Evolutionary conservation across 768 basidiomycete genomes (phyloP).

Genomic region (Psilocybe subaeruginosa): DNA sequence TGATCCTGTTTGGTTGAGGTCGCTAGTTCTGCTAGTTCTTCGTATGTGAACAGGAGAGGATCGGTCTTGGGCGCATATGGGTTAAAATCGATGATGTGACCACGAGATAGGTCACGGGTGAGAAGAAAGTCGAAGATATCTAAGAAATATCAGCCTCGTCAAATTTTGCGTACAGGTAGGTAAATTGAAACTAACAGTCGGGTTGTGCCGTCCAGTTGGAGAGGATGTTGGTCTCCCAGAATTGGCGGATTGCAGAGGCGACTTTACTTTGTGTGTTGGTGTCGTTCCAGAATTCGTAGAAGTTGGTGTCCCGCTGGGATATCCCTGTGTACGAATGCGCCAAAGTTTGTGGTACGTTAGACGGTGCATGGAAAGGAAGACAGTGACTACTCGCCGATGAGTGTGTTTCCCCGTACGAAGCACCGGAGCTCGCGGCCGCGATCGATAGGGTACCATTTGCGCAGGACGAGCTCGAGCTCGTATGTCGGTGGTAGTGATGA

Average conservation of each 20-base stretch:
- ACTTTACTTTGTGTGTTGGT: constrained; percentile 55
- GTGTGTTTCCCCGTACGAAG: constrained; percentile 74
- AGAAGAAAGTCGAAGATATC: constrained; percentile 89
- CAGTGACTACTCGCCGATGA: constrained; percentile 63
- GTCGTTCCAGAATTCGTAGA: constrained; percentile 86
- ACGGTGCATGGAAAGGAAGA: not conserved
- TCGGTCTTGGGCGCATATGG: constrained; percentile 89
- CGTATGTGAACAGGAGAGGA: constrained; percentile 81
- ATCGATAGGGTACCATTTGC: constrained; percentile 90
- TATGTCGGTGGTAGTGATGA: constrained; percentile 35
- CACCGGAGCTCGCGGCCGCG: constrained; percentile 86
- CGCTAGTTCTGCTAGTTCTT: constrained; percentile 60
- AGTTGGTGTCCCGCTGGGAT: constrained; percentile 86
- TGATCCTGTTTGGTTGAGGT: not conserved
- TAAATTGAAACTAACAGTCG: constrained; percentile 60
- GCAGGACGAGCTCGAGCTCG: constrained; percentile 81
- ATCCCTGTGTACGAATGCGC: constrained; percentile 54
- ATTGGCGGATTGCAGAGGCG: constrained; percentile 46
- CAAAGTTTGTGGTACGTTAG: not conserved
- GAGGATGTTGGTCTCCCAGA: constrained; percentile 74
- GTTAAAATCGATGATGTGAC: constrained; percentile 90
- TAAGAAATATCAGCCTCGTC: constrained; percentile 28
- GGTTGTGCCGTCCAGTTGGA: constrained; percentile 56
- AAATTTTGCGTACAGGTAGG: not conserved
- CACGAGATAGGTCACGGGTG: constrained; percentile 75